phyloP scores from a whole-genome alignment of 108 stramenopile genomes.

The Asterionellopsis glacialis region DNA sequence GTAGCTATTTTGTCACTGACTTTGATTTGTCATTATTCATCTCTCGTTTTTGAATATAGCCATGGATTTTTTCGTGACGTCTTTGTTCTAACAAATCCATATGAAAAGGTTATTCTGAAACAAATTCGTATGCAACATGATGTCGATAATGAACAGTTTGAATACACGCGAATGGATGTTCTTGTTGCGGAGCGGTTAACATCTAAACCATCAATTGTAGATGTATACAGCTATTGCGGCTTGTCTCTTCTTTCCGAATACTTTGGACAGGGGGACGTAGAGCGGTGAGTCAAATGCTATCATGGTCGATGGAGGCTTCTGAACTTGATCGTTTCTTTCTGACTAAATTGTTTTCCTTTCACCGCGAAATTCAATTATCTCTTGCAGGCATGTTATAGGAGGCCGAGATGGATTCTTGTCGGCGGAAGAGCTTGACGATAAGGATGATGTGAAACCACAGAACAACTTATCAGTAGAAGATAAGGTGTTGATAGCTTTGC shows the following conservation, averaged over 20 bases:
- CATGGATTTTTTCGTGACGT: background rate
- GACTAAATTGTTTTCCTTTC: background rate
- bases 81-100: background rate
- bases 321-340: background rate
- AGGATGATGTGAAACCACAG: constrained; percentile 35
- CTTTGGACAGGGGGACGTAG: background rate
- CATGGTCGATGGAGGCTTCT: no score
- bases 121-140: background rate
- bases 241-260: constrained; percentile 19
- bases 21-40: background rate
- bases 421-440: constrained; percentile 36
- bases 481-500: constrained; percentile 56
- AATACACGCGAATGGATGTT: constrained; percentile 34
- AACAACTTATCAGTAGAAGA: constrained; percentile 54
- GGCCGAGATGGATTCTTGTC: constrained; percentile 26
- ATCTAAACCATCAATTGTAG: constrained; percentile 52
- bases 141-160: background rate
- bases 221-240: constrained; percentile 70
- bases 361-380: background rate
- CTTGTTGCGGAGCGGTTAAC: constrained; percentile 67
- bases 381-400: constrained; percentile 4
- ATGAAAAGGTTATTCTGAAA: background rate
- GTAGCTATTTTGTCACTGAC: constrained; percentile 6
- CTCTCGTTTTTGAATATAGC: background rate
- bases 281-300: background rate